These are phyloP conservation scores for Sodiomyces alkalinus DNA, from an alignment of 2,329 filamentous ascomycete genomes.

Conservation along the genomic window DNA sequence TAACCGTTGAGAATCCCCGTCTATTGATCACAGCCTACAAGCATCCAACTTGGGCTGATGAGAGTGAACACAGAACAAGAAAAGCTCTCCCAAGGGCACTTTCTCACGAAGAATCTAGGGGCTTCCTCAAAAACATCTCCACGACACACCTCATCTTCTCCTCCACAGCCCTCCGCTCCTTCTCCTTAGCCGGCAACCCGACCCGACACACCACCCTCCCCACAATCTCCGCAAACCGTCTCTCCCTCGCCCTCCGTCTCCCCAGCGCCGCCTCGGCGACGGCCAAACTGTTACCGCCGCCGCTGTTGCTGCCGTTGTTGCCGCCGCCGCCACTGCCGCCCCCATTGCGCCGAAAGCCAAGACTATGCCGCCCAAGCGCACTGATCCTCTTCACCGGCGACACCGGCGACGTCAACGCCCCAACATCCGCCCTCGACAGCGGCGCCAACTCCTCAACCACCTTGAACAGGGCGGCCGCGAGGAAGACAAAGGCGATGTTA, in stretches of 20 bases:
- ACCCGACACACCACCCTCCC: slow-evolving; percentile 45
- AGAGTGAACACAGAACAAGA: too few species aligned
- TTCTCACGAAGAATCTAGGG: slow-evolving; percentile 4
- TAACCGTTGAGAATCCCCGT: too few species aligned
- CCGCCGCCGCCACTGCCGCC: too few species aligned
- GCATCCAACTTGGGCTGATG: too few species aligned
- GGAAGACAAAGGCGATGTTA: slow-evolving; percentile 79
- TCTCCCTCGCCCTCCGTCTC: slow-evolving; percentile 43
- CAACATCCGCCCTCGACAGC: slow-evolving; percentile 20
- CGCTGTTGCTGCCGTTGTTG: neutral
- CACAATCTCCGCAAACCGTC: slow-evolving; percentile 49
- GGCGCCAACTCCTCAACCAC: slow-evolving; percentile 32
- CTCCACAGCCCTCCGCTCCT: slow-evolving; percentile 43
- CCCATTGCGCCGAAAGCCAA: slow-evolving; percentile 28
- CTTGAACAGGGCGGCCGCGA: slow-evolving; percentile 58
- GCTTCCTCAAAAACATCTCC: slow-evolving; percentile 44
- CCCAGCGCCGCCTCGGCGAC: slow-evolving; percentile 17
- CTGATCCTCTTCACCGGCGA: slow-evolving; percentile 5
- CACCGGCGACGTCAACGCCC: slow-evolving; percentile 15
- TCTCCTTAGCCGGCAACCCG: slow-evolving; percentile 19
- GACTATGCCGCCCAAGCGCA: slow-evolving; percentile 23
- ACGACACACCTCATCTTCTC: slow-evolving; percentile 52
- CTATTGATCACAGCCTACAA: too few species aligned
- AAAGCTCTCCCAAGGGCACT: too few species aligned
- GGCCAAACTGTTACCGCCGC: neutral